These are phyloP conservation scores for Podospora pseudocomata DNA, from an alignment of 495 filamentous ascomycete species.

Conservation along the genomic window DNA sequence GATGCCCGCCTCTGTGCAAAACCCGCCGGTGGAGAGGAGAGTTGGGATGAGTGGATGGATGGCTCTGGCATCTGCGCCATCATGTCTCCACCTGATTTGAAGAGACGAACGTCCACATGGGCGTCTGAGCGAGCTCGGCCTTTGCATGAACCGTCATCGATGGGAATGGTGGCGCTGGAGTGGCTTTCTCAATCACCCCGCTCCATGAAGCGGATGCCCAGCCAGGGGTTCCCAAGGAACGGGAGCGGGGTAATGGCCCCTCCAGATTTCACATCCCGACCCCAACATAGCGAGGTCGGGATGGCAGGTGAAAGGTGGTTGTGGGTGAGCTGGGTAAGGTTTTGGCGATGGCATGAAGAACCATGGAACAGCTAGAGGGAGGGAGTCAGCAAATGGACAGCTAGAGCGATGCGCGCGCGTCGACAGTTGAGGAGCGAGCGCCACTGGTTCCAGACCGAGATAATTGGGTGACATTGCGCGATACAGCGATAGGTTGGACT, in stretches of 20 bases:
- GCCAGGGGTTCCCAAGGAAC: background rate
- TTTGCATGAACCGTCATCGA: background rate
- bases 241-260: background rate
- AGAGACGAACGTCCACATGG: background rate
- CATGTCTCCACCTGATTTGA: background rate
- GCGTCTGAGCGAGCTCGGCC: background rate
- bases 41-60: background rate
- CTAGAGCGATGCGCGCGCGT: conserved; percentile 19
- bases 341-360: background rate
- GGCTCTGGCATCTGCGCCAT: background rate
- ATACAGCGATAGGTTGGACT: background rate
- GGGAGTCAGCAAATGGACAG: conserved; percentile 18
- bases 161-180: background rate
- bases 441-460: conserved; percentile 11
- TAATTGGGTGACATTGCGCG: conserved; percentile 4
- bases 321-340: background rate
- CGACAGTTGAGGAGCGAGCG: background rate
- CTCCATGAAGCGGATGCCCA: background rate
- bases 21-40: background rate
- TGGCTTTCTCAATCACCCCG: background rate
- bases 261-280: background rate
- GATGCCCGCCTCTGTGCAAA: background rate
- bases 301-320: background rate
- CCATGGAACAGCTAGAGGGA: background rate
- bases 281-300: background rate